Conservation (phyloP, 148 eudicot species). For the Agrostemma githago region DNA sequence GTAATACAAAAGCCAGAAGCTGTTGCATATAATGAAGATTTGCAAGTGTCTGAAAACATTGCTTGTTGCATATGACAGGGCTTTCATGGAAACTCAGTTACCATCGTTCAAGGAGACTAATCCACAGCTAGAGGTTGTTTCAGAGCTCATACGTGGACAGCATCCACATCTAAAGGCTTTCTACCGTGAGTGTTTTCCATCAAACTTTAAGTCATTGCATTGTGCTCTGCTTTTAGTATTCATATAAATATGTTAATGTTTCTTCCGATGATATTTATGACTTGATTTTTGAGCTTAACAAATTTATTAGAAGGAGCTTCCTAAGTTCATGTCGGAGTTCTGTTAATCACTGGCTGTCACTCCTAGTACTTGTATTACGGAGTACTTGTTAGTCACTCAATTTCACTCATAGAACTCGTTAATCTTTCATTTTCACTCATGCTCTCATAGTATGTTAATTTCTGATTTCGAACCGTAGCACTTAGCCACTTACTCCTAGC, state of each 20-base stretch:
- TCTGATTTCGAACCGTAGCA: background rate
- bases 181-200: slow-evolving; percentile 48
- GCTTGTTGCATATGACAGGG: slow-evolving; percentile 37
- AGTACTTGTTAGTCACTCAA: background rate
- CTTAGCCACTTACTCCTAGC: background rate
- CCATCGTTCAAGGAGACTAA: slow-evolving; percentile 67
- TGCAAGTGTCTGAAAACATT: background rate
- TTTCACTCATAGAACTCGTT: background rate
- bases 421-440: background rate
- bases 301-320: background rate
- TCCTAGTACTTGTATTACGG: background rate
- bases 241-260: background rate
- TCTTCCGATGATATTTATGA: background rate
- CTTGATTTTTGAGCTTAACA: background rate
- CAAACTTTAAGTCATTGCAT: background rate
- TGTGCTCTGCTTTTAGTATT: background rate
- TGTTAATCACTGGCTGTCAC: background rate
- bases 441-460: background rate
- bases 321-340: background rate
- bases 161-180: slow-evolving; percentile 79
- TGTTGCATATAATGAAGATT: background rate
- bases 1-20: background rate
- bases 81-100: slow-evolving; percentile 62
- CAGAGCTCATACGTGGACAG: slow-evolving; percentile 81
- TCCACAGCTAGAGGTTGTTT: slow-evolving; percentile 76